Percentiles rank a stretch among this genome's conserved stretches.
Conservation (phyloP, 805 yeast species). For the Suhomyces vadensis region DNA sequence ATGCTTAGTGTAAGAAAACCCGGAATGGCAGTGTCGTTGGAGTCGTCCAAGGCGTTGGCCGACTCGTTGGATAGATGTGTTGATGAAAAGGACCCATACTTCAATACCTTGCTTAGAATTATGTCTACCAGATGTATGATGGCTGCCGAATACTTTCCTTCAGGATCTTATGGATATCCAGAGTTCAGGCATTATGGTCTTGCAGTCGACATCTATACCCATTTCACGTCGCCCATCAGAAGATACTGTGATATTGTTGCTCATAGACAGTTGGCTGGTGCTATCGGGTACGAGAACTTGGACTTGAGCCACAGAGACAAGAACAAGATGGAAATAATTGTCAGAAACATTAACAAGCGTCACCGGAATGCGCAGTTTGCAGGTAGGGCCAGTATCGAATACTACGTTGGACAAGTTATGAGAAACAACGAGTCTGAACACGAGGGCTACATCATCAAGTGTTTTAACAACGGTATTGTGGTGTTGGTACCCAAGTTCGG, state of each 20-base stretch:
- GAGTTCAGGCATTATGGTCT: slow-evolving; percentile 96
- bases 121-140: slow-evolving; percentile 99
- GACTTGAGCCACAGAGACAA: slow-evolving; percentile 85
- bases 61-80: slow-evolving; percentile 88
- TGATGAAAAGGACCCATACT: slow-evolving; percentile 82
- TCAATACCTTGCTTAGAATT: slow-evolving; percentile 89
- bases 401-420: slow-evolving; percentile 97
- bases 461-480: slow-evolving; percentile 92
- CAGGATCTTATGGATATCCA: slow-evolving; percentile 85
- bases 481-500: slow-evolving; percentile 95
- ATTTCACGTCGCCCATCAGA: slow-evolving; percentile 97
- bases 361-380: slow-evolving; percentile 99
- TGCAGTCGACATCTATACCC: slow-evolving; percentile 96
- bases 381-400: slow-evolving; percentile 96
- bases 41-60: slow-evolving; percentile 87
- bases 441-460: slow-evolving; percentile 89
- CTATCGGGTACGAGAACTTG: slow-evolving; percentile 88
- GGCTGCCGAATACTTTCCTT: slow-evolving; percentile 96
- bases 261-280: slow-evolving; percentile 97
- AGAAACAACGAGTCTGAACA: slow-evolving; percentile 76
- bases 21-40: slow-evolving; percentile 71
- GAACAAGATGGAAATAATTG: slow-evolving; percentile 82
- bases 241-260: slow-evolving; percentile 98
- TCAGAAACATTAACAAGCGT: slow-evolving; percentile 85
- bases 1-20: slow-evolving; percentile 78